These are phyloP conservation scores for Asterochloris erici DNA, from an alignment of 139 green algal genomes.

Conservation along the genomic window DNA sequence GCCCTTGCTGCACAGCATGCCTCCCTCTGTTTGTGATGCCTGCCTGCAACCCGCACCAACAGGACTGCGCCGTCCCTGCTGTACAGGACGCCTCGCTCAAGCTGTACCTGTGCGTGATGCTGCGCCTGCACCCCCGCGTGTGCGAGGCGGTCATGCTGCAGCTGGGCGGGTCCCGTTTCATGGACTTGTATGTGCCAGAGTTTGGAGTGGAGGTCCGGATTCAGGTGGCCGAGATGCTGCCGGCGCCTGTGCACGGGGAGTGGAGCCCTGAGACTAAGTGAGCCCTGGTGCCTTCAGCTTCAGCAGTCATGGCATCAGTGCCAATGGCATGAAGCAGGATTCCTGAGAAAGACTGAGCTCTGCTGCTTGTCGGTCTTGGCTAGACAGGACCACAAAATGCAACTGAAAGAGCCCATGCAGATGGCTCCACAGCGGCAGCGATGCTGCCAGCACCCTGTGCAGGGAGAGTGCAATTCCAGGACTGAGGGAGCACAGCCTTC, in stretches of 20 bases:
- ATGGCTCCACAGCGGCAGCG: background rate
- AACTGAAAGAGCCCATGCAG: background rate
- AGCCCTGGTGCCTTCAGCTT: background rate
- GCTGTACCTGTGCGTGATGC: slow-evolving; percentile 78
- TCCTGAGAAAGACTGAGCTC: background rate
- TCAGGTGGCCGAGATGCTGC: slow-evolving; percentile 27
- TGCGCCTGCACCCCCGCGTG: slow-evolving; percentile 48
- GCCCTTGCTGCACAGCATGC: too few species aligned
- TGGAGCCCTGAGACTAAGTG: background rate
- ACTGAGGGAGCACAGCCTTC: too few species aligned
- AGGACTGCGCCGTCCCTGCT: too few species aligned
- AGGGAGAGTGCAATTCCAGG: too few species aligned
- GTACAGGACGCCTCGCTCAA: slow-evolving; percentile 64
- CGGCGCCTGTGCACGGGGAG: slow-evolving; percentile 17
- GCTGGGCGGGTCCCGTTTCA: slow-evolving; percentile 67
- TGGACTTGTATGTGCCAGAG: slow-evolving; percentile 72
- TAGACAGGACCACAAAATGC: background rate
- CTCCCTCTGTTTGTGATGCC: too few species aligned
- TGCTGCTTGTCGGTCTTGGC: background rate
- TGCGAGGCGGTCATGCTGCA: slow-evolving; percentile 51
- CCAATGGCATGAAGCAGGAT: background rate
- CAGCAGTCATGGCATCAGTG: background rate
- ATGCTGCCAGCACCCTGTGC: too few species aligned
- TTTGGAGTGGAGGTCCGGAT: slow-evolving; percentile 65
- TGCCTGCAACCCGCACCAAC: too few species aligned